These are phyloP conservation scores for Erythrobasidium yunnanense DNA, from an alignment of 768 basidiomycete species.

Conservation along the genomic window DNA sequence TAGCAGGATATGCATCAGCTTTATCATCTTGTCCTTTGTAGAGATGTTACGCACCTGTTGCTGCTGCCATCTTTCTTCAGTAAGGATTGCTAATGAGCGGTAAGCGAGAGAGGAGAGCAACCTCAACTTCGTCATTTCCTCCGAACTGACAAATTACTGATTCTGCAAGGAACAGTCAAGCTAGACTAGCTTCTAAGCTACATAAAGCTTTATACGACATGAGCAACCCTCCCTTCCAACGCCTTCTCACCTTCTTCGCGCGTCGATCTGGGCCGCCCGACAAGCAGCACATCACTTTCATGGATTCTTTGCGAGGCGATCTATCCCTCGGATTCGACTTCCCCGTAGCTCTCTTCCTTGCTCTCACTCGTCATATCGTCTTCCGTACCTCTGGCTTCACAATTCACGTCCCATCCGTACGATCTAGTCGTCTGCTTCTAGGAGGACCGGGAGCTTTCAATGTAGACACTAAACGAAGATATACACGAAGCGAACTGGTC, in stretches of 20 bases:
- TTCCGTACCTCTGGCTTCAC: conserved; percentile 1
- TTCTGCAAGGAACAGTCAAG: no score
- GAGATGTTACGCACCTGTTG: conserved; percentile 7
- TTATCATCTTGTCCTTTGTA: neutral
- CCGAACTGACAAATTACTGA: neutral
- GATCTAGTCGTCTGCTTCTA: conserved; percentile 1
- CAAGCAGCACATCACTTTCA: conserved; percentile 25
- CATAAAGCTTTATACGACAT: no score
- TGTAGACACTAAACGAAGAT: neutral
- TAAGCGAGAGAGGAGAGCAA: neutral
- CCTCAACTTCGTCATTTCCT: neutral
- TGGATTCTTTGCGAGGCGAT: conserved; percentile 18
- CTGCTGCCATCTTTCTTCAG: conserved; percentile 15
- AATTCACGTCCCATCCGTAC: conserved; percentile 11
- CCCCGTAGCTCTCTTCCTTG: conserved; percentile 3
- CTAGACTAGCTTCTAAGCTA: no score
- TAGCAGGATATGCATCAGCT: neutral
- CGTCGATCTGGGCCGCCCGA: neutral
- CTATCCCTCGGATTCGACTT: conserved; percentile 13
- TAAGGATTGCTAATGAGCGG: neutral
- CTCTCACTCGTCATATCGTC: conserved; percentile 3
- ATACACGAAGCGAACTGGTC: neutral
- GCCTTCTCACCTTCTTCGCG: conserved; percentile 15
- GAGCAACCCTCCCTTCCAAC: conserved; percentile 12
- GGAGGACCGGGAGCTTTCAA: conserved; percentile 3